Conservation (phyloP, 2,329 filamentous ascomycete species). For the Phaeosphaeria sp. region DNA sequence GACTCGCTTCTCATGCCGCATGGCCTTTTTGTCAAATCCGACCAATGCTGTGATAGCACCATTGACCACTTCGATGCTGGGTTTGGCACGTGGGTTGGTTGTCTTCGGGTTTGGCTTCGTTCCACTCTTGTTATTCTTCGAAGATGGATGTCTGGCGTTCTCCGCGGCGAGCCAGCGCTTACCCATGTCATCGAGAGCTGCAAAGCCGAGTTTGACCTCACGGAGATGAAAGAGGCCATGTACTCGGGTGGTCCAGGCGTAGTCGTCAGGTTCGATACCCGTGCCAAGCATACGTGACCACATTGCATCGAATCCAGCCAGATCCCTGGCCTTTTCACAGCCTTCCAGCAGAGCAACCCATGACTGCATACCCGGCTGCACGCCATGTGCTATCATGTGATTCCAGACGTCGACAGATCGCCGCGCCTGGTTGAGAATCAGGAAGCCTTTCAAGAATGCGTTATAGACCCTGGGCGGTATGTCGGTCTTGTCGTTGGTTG, state of each 20-base stretch:
- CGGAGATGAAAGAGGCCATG: constrained; percentile 67
- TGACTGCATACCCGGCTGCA: constrained; percentile 67
- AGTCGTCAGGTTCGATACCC: constrained; percentile 66
- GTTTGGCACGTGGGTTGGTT: constrained; percentile 59
- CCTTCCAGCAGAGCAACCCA: constrained; percentile 79
- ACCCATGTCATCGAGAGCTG: constrained; percentile 71
- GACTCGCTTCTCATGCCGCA: constrained; percentile 50
- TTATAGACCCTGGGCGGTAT: constrained; percentile 49
- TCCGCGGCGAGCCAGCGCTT: constrained; percentile 61
- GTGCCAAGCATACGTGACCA: constrained; percentile 70
- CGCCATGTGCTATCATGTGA: constrained; percentile 59
- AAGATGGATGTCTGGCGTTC: constrained; percentile 14
- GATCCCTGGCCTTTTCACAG: constrained; percentile 67
- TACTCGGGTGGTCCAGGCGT: constrained; percentile 75
- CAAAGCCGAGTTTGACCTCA: constrained; percentile 63
- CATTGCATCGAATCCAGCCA: constrained; percentile 66
- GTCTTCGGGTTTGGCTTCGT: constrained; percentile 14
- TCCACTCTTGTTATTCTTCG: background rate
- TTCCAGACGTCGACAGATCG: constrained; percentile 65
- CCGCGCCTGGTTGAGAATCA: constrained; percentile 51
- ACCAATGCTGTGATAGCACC: constrained; percentile 71
- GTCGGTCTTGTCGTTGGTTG: constrained; percentile 2
- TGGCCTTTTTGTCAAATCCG: constrained; percentile 30
- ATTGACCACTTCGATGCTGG: constrained; percentile 72
- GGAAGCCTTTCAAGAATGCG: constrained; percentile 56